phyloP scores from a whole-genome alignment of 2,329 filamentous ascomycete species.

The Trichoderma asperellum region DNA sequence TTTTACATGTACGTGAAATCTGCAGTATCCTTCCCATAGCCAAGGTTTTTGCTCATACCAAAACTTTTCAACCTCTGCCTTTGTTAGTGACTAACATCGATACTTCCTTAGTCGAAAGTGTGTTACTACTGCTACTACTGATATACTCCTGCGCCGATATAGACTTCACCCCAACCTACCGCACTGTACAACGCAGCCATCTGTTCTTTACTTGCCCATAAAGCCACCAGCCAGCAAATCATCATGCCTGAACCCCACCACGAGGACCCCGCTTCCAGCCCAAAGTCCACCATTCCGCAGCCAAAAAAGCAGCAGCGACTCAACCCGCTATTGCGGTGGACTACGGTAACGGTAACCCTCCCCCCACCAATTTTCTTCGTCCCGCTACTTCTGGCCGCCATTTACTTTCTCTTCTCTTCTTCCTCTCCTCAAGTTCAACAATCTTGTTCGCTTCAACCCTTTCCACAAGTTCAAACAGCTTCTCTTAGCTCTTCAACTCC shows the following conservation, averaged over 20 bases:
- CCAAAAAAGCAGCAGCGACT: conserved; percentile 27
- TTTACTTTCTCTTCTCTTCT: conserved; percentile 44
- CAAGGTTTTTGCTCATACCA: background rate
- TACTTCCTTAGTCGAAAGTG: background rate
- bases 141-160: background rate
- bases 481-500: conserved; percentile 31
- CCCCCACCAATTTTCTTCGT: conserved; percentile 50
- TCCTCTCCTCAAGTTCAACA: conserved; percentile 35
- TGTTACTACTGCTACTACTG: background rate
- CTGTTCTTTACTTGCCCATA: conserved; percentile 4
- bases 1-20: background rate
- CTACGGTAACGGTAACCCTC: conserved; percentile 46
- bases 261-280: conserved; percentile 42
- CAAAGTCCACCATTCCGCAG: conserved; percentile 30
- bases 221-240: conserved; percentile 31
- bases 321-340: conserved; percentile 37
- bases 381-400: conserved; percentile 44
- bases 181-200: conserved; percentile 29
- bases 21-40: background rate
- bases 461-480: background rate
- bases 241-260: conserved; percentile 43
- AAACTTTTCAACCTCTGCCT: background rate
- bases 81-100: background rate
- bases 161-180: background rate
- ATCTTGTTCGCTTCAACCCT: conserved; percentile 33